Base-by-base conservation (phyloP, 345 rosid species). In the Syzygium aqueum region DNA sequence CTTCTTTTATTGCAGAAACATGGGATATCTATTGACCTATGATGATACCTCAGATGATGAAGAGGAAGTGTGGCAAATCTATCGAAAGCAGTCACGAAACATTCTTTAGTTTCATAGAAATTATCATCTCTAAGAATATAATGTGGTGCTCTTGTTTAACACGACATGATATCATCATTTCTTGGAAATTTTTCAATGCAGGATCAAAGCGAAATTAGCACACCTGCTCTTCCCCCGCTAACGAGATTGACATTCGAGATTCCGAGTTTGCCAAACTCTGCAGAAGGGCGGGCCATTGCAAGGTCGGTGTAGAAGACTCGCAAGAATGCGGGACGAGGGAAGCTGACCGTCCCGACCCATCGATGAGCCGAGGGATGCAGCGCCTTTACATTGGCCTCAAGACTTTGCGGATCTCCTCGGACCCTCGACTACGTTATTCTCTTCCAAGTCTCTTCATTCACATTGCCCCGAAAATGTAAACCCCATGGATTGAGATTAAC, bases 211-310 rank as follows among this genome's bases (percentile, higher is more conserved):
- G 92, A 53, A 96, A 93, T 88, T 95, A 97, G 30, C 87, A 33
- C 95, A 8, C 98, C 98, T 12, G 86, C 93, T 50, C 92, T 94
- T 73, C 98, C 95, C 86, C 97, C 98, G 11, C 89, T 94, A 51
- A 97, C 96, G 51, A 92, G 97, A 92, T n/a, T 95, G 96, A 92
- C 94, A 92, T n/a, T 90, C 85, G 91, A 46, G 97, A 92, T 85
- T 95, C 96, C 0, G 94, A 90, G 89, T 92, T 97, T 89, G 11
- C 89, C 5, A 94, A 95, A 77, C 85, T 94, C 25, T 95, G 98
- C 94, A 96, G 91, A 89, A 91, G 33, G 87, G 99, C 98, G 7
- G 89, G 91, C 14, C 95, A 94, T 5, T 95, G 99, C 86, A 89
- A 91, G 19, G 87, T 89, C 33, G 78, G 65, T 15, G 6, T 85